Conservation (phyloP, 768 basidiomycete genomes). For the Amanita jacksonii region DNA sequence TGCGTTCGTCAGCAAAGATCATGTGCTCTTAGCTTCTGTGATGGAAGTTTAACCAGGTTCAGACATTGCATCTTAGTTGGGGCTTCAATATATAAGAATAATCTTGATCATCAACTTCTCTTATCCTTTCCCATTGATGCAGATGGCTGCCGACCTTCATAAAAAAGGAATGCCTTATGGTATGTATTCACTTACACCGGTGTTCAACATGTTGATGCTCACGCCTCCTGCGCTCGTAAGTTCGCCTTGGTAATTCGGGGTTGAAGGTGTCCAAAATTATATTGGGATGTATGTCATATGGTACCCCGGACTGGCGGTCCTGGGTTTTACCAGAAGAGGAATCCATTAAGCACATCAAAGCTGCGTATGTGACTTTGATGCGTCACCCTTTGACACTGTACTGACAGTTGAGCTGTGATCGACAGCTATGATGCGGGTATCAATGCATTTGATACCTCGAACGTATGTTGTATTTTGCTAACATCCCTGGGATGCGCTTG, state of each 20-base stretch:
- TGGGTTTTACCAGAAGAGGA: conserved; percentile 42
- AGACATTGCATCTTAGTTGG: too few species aligned
- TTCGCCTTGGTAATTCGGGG: conserved; percentile 40
- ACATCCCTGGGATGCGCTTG: neutral
- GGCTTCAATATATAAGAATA: too few species aligned
- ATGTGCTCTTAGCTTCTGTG: too few species aligned
- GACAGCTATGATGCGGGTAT: conserved; percentile 50
- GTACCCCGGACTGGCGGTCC: conserved; percentile 37
- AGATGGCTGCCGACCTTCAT: neutral
- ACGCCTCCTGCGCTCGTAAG: conserved; percentile 18
- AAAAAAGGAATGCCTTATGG: conserved; percentile 3
- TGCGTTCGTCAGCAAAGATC: too few species aligned
- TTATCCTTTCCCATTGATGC: too few species aligned
- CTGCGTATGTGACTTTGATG: conserved; percentile 22
- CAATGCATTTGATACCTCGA: conserved; percentile 51
- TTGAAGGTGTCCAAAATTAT: conserved; percentile 58
- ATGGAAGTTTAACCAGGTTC: too few species aligned
- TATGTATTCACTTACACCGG: neutral
- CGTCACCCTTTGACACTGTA: neutral
- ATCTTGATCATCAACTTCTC: too few species aligned
- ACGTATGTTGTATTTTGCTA: conserved; percentile 20
- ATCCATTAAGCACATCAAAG: conserved; percentile 43
- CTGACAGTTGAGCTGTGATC: neutral
- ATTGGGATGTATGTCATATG: conserved; percentile 57
- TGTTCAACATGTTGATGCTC: neutral